Conservation (phyloP, 2,329 filamentous ascomycete genomes). For the Pseudopyricularia cyperi region DNA sequence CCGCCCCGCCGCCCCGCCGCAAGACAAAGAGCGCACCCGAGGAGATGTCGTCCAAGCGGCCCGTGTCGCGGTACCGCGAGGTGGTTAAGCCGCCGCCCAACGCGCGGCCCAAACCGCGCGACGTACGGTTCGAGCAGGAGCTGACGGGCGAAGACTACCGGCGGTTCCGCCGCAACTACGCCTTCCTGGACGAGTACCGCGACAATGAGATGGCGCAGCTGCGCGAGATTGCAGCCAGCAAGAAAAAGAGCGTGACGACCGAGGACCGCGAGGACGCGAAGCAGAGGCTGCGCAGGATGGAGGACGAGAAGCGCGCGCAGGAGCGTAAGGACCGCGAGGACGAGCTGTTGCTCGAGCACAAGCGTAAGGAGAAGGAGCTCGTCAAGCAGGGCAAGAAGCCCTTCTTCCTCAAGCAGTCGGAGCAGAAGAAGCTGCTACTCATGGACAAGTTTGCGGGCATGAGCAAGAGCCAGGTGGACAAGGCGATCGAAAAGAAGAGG, state of each 20-base stretch:
- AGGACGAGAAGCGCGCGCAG: constrained; percentile 61
- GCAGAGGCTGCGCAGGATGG: constrained; percentile 62
- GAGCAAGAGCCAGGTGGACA: constrained; percentile 75
- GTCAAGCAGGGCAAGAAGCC: constrained; percentile 83
- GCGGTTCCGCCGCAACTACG: constrained; percentile 59
- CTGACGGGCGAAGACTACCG: constrained; percentile 34
- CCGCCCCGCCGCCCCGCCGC: constrained; percentile 10
- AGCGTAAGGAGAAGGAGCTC: constrained; percentile 69
- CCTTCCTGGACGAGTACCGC: constrained; percentile 79
- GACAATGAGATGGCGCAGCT: constrained; percentile 71
- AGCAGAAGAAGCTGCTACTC: constrained; percentile 77
- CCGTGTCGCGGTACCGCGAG: constrained; percentile 68
- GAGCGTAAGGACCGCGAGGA: constrained; percentile 56
- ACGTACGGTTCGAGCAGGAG: constrained; percentile 76
- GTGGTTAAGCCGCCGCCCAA: constrained; percentile 37
- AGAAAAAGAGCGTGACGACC: constrained; percentile 40
- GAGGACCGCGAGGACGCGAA: constrained; percentile 56
- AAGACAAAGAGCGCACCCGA: constrained; percentile 72
- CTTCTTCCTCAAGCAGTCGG: constrained; percentile 84
- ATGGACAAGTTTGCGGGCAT: constrained; percentile 69
- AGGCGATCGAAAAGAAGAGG: constrained; percentile 70
- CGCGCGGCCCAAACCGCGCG: constrained; percentile 49
- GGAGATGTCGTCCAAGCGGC: constrained; percentile 68
- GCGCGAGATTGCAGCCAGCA: constrained; percentile 48
- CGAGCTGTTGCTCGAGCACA: constrained; percentile 61